A percentile compares a stretch with the other conserved stretches of the same genome.
phyloP scores from a whole-genome alignment of 371 early-diverging fungal genomes.

The Rhizopus sp. region DNA sequence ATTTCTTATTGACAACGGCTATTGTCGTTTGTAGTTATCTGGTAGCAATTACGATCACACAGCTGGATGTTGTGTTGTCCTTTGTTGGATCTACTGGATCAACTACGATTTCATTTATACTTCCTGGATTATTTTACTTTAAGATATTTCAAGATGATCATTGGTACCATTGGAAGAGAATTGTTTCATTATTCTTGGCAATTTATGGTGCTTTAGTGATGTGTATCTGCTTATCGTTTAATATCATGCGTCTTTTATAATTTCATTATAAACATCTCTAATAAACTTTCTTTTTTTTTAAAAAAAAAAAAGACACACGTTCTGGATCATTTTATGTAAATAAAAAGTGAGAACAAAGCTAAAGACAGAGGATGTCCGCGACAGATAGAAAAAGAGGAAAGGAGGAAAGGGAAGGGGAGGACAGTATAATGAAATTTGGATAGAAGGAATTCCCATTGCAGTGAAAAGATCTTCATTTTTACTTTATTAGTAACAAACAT shows the following conservation, averaged over 20 bases:
- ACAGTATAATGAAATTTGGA: too few species aligned
- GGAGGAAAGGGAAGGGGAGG: too few species aligned
- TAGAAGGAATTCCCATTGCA: too few species aligned
- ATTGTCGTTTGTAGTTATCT: slow-evolving; percentile 73
- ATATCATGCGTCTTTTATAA: slow-evolving; percentile 41
- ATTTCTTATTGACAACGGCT: slow-evolving; percentile 63
- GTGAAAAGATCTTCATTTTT: not conserved
- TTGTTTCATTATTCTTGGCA: slow-evolving; percentile 47
- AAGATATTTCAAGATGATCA: slow-evolving; percentile 66
- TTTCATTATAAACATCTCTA: not conserved
- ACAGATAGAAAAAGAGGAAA: too few species aligned
- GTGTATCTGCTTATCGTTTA: slow-evolving; percentile 64
- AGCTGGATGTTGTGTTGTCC: slow-evolving; percentile 83
- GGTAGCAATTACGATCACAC: slow-evolving; percentile 74
- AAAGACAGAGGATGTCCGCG: too few species aligned
- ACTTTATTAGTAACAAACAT: not conserved
- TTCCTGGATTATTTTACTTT: slow-evolving; percentile 96
- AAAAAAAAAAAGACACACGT: not conserved
- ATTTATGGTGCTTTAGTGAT: slow-evolving; percentile 67
- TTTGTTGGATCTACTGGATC: slow-evolving; percentile 99
- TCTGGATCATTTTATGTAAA: too few species aligned
- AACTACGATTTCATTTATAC: slow-evolving; percentile 97
- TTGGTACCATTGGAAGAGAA: slow-evolving; percentile 53
- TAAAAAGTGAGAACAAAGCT: too few species aligned
- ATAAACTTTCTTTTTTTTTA: slow-evolving; percentile 1